Percentiles rank a stretch among this genome's conserved stretches.
Evolutionary conservation across 2,329 filamentous ascomycete genomes (phyloP).

Genomic region (Xylariales sp.): DNA sequence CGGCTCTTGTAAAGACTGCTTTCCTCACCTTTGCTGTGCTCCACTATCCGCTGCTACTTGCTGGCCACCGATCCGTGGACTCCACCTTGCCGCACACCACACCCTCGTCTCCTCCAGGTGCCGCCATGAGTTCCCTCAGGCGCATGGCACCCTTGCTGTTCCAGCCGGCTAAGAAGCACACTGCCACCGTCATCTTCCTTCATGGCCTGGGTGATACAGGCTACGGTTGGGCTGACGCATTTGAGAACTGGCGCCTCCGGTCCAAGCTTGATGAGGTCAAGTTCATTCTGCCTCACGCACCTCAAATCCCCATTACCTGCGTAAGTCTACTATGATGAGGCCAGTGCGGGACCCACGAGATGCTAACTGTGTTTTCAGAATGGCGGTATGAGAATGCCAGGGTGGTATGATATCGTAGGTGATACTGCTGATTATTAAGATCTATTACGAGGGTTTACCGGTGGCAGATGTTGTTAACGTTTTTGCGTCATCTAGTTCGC

Average conservation of each 20-base stretch:
- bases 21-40: too few species aligned
- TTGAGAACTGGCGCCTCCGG: conserved; percentile 80
- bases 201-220: conserved; percentile 88
- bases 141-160: conserved; percentile 23
- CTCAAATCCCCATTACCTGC: conserved; percentile 78
- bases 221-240: conserved; percentile 73
- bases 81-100: too few species aligned
- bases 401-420: conserved; percentile 78
- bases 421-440: not conserved
- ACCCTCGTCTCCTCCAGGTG: too few species aligned
- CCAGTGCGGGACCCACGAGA: conserved; percentile 1
- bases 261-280: conserved; percentile 83
- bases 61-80: too few species aligned
- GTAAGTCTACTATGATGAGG: conserved; percentile 40
- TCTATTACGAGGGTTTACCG: not conserved
- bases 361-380: conserved; percentile 46
- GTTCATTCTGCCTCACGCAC: conserved; percentile 92
- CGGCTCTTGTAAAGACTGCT: too few species aligned
- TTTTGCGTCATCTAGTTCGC: conserved; percentile 11
- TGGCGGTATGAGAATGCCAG: conserved; percentile 75
- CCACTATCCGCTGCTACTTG: not conserved
- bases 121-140: conserved; percentile 16
- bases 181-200: conserved; percentile 89
- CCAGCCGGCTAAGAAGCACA: conserved; percentile 53
- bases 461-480: not conserved